Base-by-base conservation (phyloP, 352 stramenopile genomes). In the Phytophthora brassicae region DNA sequence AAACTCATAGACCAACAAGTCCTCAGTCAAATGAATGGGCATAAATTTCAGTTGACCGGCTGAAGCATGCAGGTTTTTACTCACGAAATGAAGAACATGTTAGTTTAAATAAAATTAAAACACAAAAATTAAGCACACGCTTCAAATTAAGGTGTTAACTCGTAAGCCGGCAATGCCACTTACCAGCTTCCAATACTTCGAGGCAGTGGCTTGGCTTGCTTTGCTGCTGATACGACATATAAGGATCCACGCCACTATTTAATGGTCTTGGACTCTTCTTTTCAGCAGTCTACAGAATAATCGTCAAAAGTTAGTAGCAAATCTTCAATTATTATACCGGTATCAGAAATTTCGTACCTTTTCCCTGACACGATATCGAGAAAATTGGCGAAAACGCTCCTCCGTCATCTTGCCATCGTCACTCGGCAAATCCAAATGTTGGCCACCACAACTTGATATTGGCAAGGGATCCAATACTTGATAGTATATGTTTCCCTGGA, bases 401-500 rank as follows among this genome's bases (percentile, higher is more conserved):
- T 90, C 84, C 0, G 79, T 88, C 29, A 91, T 70, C 22, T 77
- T 85, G 17, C 64, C 72, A 17, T 84, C 70, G 23, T 91, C 75
- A 19, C 71, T 72, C 2, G 77, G 44, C 45, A 83, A 46, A 49
- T 81, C 70, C 6, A 56, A 43, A 38, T 67, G 55, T 9, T 39
- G 41, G 41, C 44, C 23, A 22, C 5, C 24, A 46, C 35, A 29
- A 20, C 28, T 29, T 19, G 42, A 8, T 9, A 41, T 36, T 0
- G 48, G 54, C 0, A 24, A 6, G 3, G 65, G 64, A 12, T 81
- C 63, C 3, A 80, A 24, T 1, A 72, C 65, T n/a, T 72, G 70
- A 23, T 86, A 93, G 50, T 91, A 93, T 13, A 93, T 33, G 38
- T 74, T 86, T 13, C 79, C 79, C 16, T 75, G 64, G 0, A 93